Conservation (phyloP, 345 rosid genomes). For the Punica granatum region DNA sequence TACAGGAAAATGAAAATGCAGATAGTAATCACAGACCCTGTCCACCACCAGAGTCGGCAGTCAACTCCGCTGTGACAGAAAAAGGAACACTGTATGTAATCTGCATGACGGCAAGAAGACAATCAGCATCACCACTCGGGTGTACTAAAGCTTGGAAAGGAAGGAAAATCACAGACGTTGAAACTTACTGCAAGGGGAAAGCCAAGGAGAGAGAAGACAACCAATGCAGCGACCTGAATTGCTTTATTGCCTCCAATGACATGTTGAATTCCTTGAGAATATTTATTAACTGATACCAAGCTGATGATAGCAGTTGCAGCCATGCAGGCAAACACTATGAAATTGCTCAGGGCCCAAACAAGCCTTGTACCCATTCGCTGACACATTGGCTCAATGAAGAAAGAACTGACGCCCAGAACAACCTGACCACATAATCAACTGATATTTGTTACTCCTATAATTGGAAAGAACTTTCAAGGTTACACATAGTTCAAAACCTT, state of each 20-base stretch:
- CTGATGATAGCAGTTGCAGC: constrained; percentile 75
- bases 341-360: constrained; percentile 93
- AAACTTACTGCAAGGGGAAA: constrained; percentile 91
- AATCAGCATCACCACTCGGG: constrained; percentile 1
- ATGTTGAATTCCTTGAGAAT: constrained; percentile 51
- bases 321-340: constrained; percentile 80
- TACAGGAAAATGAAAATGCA: constrained; percentile 4
- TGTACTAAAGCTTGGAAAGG: constrained; percentile 1
- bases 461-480: background rate
- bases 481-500: background rate
- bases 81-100: constrained; percentile 91
- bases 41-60: constrained; percentile 95
- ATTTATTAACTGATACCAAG: constrained; percentile 45
- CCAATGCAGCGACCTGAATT: constrained; percentile 59
- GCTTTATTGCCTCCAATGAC: constrained; percentile 47
- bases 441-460: background rate
- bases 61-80: constrained; percentile 87
- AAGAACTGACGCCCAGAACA: constrained; percentile 91
- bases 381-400: constrained; percentile 87
- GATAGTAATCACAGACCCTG: constrained; percentile 48
- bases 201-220: constrained; percentile 86
- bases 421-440: constrained; percentile 37
- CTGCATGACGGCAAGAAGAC: constrained; percentile 33
- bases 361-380: constrained; percentile 64
- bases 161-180: background rate